Base-by-base conservation (phyloP, 2,329 filamentous ascomycete genomes). In the Fusarium incarnatum region DNA sequence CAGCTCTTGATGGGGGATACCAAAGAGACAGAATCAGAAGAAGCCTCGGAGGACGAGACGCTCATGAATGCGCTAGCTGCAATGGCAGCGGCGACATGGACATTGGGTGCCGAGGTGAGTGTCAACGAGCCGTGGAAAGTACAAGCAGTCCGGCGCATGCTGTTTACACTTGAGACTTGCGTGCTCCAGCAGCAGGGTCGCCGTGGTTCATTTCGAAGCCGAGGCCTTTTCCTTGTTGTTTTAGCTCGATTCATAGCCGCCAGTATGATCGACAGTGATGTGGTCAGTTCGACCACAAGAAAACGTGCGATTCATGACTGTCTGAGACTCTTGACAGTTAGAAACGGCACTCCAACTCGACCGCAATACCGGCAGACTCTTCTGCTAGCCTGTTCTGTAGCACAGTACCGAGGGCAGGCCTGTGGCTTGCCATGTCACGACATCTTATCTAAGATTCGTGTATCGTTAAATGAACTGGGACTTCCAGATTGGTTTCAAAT, bases 341-440 rank as follows among this genome's bases (percentile, higher is more conserved):
- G 56, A 48, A 52, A 71, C 28, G 62, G 66, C 27, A 49, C 42
- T 13, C 47, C 67, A 30, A 56, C 64, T 16, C 67, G 72, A 45
- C 20, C 53, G 37, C 70, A 73, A 41, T 78, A 78, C 57, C 72
- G 58, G 8, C 75, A 78, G 34, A 70, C 81, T 0, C 73, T 82
- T 8, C 72, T 77, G 2, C 78, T 88, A 40, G 73, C 84, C 30
- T 83, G 82, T 60, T 82, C 81, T 9, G 75, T 87, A 13, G 83
- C 85, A 4, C 81, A 84, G 32, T 83, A 79, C 68, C 86, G 84
- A 67, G 81, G 83, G 18, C 82, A 83, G 60, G 78, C 79, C 23
- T 79, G 81, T 20, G 75, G 79, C 28, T 75, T 82, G 47, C 76
- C 81, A 18, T 76, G 79, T 28, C 78, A 79, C 49, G 75, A 75